Conservation (phyloP, 2,329 filamentous ascomycete genomes). For the Diaporthe capsici region DNA sequence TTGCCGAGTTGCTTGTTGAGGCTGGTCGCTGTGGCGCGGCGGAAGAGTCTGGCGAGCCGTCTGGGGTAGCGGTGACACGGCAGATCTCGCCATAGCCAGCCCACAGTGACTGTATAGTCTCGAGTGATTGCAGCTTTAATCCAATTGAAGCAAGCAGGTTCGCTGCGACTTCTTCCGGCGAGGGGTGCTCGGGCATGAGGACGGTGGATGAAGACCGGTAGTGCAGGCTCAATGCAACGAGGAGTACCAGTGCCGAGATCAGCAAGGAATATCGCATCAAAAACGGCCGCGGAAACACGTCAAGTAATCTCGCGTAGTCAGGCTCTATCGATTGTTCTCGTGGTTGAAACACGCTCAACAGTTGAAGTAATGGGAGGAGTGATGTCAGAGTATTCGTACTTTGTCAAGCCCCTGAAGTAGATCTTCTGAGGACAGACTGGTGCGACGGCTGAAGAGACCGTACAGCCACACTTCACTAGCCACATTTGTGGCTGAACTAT, state of each 20-base stretch:
- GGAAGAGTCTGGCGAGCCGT: background rate
- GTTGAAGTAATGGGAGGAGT: background rate
- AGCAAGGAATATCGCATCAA: conserved; percentile 1
- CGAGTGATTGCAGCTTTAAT: conserved; percentile 52
- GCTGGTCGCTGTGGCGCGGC: background rate
- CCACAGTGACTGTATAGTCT: conserved; percentile 61
- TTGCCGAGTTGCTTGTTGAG: background rate
- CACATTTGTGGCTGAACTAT: conserved; percentile 2
- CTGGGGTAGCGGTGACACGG: conserved; percentile 61
- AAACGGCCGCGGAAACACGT: too few species aligned
- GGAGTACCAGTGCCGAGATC: conserved; percentile 2
- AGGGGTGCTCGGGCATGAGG: background rate
- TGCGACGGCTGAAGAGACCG: background rate
- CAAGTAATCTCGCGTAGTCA: background rate
- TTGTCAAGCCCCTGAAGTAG: background rate
- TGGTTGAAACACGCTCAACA: background rate
- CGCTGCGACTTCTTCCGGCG: conserved; percentile 3
- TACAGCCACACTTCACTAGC: background rate
- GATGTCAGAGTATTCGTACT: background rate
- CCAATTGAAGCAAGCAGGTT: conserved; percentile 24
- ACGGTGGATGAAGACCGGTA: background rate
- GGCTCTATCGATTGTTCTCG: too few species aligned
- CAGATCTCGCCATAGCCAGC: conserved; percentile 71
- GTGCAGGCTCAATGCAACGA: conserved; percentile 6
- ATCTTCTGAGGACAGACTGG: conserved; percentile 1